A percentile compares a stretch with the other conserved stretches of the same genome.
Conservation (phyloP, 2,329 filamentous ascomycete species). For the Cladophialophora exuberans region DNA sequence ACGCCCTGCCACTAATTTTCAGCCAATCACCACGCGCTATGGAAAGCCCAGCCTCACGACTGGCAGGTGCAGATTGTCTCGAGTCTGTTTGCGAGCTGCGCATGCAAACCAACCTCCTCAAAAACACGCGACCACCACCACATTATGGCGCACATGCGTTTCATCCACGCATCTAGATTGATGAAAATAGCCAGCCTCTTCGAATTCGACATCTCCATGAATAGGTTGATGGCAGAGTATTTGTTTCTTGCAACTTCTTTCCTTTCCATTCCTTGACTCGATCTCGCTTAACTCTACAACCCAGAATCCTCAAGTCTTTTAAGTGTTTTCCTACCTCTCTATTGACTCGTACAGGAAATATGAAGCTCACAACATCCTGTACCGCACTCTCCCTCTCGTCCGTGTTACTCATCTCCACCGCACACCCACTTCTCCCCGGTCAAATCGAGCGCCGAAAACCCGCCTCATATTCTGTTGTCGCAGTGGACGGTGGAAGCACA, state of each 20-base stretch:
- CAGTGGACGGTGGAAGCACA: constrained; percentile 38
- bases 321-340: not conserved
- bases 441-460: constrained; percentile 23
- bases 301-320: constrained; percentile 2
- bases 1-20: constrained; percentile 19
- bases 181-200: constrained; percentile 24
- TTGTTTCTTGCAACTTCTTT: constrained; percentile 9
- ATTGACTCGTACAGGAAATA: constrained; percentile 4
- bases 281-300: constrained; percentile 9
- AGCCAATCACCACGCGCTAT: constrained; percentile 17
- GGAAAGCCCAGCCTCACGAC: constrained; percentile 2
- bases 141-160: constrained; percentile 19
- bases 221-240: constrained; percentile 25
- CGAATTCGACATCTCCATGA: constrained; percentile 21
- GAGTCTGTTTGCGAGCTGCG: not conserved
- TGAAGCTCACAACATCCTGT: constrained; percentile 17
- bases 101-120: constrained; percentile 19
- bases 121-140: constrained; percentile 8
- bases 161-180: not conserved
- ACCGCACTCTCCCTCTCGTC: constrained; percentile 16
- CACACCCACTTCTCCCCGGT: constrained; percentile 17
- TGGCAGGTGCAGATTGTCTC: constrained; percentile 4
- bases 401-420: constrained; percentile 18
- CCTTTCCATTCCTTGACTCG: not conserved
- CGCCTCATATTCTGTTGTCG: constrained; percentile 39